Evolutionary conservation across 371 early-diverging fungal genomes (phyloP), one percentile per base, ranked within the genome.

Genomic region (Haplosporangium sp.): DNA sequence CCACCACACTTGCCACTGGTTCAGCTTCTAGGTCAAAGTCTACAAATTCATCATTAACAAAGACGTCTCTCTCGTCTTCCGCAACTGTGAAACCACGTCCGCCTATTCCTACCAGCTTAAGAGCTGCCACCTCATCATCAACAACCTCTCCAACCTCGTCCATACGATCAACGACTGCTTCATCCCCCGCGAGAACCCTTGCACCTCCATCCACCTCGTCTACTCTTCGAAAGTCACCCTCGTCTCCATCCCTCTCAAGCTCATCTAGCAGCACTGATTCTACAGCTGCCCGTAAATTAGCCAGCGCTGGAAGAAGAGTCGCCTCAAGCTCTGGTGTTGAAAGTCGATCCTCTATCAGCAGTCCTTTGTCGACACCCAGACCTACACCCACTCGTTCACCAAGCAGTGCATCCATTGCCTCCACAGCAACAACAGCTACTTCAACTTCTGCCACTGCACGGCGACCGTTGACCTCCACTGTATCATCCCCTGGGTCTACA

Each of bases 171-270:
- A 55, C 63, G 38, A 14, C 56, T n/a, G 14, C 62, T 21, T n/a
- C 56, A 7, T 20, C 66, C 5, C 36, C 67, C 21, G 6, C 63
- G 11, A 66, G 60, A 10, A 51, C 59, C 1, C 63, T 65, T 11
- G 43, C 69, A 5, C 51, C 68, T 16, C 18, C 79, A 5, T 29
- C 60, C 13, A 53, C 66, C 1, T 12, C 73, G 13, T 38, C 66
- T 5, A 21, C 69, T 47, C 29, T 74, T 47, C 75, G 69, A 37
- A 74, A 55, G 50, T 69, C 69, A 2, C 75, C 75, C 9, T 74
- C 75, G 5, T 69, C 75, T 1, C 69, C 69, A 1, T 60, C 75
- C 38, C 66, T 74, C 10, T 47, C 73, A 12, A 59, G 59, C 20
- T 43, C 73, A 13, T 29, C 60, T 13, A 62, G 52, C 14, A 42